phyloP scores from a whole-genome alignment of 495 filamentous ascomycete genomes.

The Penicillium roqueforti region DNA sequence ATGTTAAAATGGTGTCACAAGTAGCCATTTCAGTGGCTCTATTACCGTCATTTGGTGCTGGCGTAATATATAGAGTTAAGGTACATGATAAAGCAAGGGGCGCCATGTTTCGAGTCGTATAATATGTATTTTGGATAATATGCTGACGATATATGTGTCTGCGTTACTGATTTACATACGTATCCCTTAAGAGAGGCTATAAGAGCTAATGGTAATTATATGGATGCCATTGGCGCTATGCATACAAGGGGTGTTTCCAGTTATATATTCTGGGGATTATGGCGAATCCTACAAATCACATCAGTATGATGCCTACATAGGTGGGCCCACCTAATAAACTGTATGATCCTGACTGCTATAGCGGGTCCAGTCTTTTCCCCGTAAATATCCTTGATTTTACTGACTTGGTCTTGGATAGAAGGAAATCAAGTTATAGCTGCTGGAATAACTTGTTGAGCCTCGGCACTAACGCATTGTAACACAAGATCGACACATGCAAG shows the following conservation, averaged over 20 bases:
- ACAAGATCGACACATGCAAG: constrained; percentile 2
- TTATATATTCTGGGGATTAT: background rate
- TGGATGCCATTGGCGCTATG: background rate
- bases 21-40: too few species aligned
- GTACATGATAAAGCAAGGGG: too few species aligned
- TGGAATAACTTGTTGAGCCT: background rate
- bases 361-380: background rate
- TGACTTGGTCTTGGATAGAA: too few species aligned
- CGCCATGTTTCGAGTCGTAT: too few species aligned
- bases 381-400: background rate
- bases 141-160: background rate
- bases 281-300: background rate
- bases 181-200: background rate
- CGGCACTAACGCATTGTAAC: background rate
- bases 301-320: background rate
- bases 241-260: background rate
- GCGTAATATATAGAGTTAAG: too few species aligned
- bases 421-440: background rate
- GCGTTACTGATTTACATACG: background rate
- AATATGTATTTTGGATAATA: too few species aligned
- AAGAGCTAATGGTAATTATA: background rate
- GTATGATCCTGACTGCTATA: background rate
- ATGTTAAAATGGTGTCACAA: too few species aligned
- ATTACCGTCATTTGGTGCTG: too few species aligned
- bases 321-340: too few species aligned